Conservation (phyloP, 345 rosid species). For the Aquilaria sinensis region DNA sequence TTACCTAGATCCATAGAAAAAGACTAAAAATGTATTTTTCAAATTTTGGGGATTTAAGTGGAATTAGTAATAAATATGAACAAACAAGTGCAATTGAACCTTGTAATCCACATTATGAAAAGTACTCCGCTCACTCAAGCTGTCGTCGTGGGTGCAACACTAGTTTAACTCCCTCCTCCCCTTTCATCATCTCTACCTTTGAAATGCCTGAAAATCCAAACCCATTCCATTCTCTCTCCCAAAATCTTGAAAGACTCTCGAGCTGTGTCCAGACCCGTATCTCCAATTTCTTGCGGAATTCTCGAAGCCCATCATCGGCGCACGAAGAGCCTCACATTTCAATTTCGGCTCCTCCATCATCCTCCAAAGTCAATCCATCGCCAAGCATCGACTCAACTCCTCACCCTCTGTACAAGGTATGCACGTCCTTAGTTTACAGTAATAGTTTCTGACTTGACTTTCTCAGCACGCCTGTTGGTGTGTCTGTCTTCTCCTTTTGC, state of each 20-base stretch:
- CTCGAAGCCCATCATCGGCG: slow-evolving; percentile 10
- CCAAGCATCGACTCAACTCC: slow-evolving; percentile 8
- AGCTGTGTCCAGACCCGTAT: slow-evolving; percentile 49
- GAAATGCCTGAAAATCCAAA: slow-evolving; percentile 57
- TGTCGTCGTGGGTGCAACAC: neutral
- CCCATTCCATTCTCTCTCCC: slow-evolving; percentile 45
- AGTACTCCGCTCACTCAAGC: no score
- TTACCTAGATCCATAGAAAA: no score
- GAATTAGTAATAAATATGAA: no score
- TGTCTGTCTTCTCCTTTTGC: neutral
- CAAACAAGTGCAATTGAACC: no score
- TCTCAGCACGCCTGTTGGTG: neutral
- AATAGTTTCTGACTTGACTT: neutral
- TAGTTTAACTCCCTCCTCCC: slow-evolving; percentile 2
- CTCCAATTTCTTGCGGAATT: slow-evolving; percentile 32
- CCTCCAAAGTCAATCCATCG: slow-evolving; percentile 17
- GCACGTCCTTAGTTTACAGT: neutral
- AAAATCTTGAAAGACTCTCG: slow-evolving; percentile 36
- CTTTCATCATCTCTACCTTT: neutral
- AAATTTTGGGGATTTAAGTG: no score
- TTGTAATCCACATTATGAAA: no score
- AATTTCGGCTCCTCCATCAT: slow-evolving; percentile 25
- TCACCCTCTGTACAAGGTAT: slow-evolving; percentile 41
- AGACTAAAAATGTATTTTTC: no score
- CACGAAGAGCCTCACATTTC: slow-evolving; percentile 27